Evolutionary conservation across 495 filamentous ascomycete species (phyloP), one percentile per base, ranked within the genome.

Genomic region (Hypoxylon perforatum): DNA sequence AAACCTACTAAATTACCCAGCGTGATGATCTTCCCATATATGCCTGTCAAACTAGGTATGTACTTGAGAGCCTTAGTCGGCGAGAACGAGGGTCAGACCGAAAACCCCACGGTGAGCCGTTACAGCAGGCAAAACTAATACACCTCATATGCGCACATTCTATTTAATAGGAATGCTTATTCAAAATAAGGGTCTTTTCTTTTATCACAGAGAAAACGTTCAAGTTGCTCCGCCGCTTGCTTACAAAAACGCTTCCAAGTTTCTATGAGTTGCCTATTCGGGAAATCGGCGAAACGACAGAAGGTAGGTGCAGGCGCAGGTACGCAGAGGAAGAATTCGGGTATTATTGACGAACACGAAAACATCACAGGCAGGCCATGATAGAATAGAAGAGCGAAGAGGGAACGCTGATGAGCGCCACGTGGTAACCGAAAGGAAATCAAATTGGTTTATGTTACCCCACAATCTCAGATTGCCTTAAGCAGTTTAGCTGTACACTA

Each of bases 191-290:
- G 41, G 17, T 18, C 11, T 19, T 1, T 19, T 19, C 1, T 44
- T 18, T 10, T 21, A 10, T 19, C 17, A 8, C 11, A 44, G 1
- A 21, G n/a, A 17, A 44, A 19, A 44, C 14, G 30, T 9, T 5
- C 19, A 11, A n/a, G 39, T 44, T 11, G 22, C 39, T 15, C 15
- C 38, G 15, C 17, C 57, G 18, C 25, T n/a, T 19, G 41, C 50
- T 46, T 42, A 50, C 25, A 14, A 39, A 46, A 51, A 21, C n/a
- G 8, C 18, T 33, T n/a, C 56, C 22, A 55, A 45, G 36, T 51
- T 57, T 67, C 64, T 51, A 57, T 41, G 46, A 61, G 57, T 67
- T 67, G 50, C 64, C 64, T 67, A 55, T 45, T 57, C 36, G 4
- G 57, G 57, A 56, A 41, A 57, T 56, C 35, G 35, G 25, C 56